Percentiles rank a stretch among this genome's conserved stretches.
Conservation (phyloP, 768 basidiomycete genomes). For the Porphyrellus cyaneotinctus region DNA sequence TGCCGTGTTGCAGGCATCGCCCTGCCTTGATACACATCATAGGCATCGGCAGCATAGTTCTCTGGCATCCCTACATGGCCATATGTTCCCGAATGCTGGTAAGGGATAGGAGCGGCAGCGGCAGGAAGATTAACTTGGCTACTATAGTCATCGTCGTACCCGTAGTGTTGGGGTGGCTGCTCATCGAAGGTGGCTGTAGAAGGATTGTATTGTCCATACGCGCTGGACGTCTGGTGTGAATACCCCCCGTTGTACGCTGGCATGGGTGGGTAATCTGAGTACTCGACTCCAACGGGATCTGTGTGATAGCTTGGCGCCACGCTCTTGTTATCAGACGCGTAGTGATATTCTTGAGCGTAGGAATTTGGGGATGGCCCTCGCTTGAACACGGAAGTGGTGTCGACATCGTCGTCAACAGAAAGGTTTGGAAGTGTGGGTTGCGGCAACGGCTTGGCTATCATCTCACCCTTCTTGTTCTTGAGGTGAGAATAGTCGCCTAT, state of each 20-base stretch:
- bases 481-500: slow-evolving; percentile 86
- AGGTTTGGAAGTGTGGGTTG: slow-evolving; percentile 95
- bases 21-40: slow-evolving; percentile 54
- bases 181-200: slow-evolving; percentile 54
- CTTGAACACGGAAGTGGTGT: slow-evolving; percentile 52
- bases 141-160: slow-evolving; percentile 67
- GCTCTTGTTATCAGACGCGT: slow-evolving; percentile 47
- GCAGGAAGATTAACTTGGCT: slow-evolving; percentile 57
- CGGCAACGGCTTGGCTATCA: slow-evolving; percentile 74
- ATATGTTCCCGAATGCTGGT: slow-evolving; percentile 32
- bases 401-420: slow-evolving; percentile 72
- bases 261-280: slow-evolving; percentile 62
- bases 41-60: slow-evolving; percentile 41
- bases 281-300: slow-evolving; percentile 40
- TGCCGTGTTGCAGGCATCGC: slow-evolving; percentile 34
- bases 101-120: slow-evolving; percentile 56
- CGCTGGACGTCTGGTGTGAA: slow-evolving; percentile 49
- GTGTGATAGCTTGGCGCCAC: slow-evolving; percentile 34
- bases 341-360: slow-evolving; percentile 54
- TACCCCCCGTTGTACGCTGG: slow-evolving; percentile 68
- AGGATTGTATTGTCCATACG: slow-evolving; percentile 53
- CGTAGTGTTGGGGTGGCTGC: slow-evolving; percentile 45
- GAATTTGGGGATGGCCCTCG: slow-evolving; percentile 53
- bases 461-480: slow-evolving; percentile 88
- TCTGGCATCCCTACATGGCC: slow-evolving; percentile 17